phyloP scores from a whole-genome alignment of 257 asterid species.

The Solanum bulbocastanum region DNA sequence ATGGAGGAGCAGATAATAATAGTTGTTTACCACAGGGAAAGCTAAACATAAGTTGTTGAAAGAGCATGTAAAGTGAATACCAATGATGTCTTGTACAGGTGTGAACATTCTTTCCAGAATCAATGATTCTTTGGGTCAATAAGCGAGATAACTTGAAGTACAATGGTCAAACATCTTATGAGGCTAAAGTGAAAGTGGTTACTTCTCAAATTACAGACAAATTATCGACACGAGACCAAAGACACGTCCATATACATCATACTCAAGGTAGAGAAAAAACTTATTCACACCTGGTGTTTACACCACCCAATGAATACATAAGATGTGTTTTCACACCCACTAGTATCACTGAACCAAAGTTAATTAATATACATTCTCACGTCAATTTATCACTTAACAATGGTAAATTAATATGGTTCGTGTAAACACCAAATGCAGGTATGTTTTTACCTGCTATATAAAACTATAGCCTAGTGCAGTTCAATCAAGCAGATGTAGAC shows the following conservation, averaged over 20 bases:
- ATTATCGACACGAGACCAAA: neutral
- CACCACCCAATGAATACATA: neutral
- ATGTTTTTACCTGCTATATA: neutral
- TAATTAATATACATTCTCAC: neutral
- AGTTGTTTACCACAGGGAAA: neutral
- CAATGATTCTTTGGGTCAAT: neutral
- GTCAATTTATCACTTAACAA: neutral
- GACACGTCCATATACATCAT: neutral
- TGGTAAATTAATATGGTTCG: neutral
- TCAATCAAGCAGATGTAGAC: neutral
- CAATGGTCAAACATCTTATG: neutral
- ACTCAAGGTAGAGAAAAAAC: neutral
- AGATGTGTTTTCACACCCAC: neutral
- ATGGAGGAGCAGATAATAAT: neutral
- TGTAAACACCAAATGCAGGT: neutral
- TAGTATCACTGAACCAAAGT: neutral
- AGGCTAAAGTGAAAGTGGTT: neutral
- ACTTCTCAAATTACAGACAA: neutral
- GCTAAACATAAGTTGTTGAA: neutral
- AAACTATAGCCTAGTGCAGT: neutral
- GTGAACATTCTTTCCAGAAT: neutral
- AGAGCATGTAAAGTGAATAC: neutral
- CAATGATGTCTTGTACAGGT: neutral
- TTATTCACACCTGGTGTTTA: neutral
- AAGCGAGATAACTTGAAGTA: neutral